Evolutionary conservation across 148 eudicot species (phyloP).

Genomic region (Talinum fruticosum): DNA sequence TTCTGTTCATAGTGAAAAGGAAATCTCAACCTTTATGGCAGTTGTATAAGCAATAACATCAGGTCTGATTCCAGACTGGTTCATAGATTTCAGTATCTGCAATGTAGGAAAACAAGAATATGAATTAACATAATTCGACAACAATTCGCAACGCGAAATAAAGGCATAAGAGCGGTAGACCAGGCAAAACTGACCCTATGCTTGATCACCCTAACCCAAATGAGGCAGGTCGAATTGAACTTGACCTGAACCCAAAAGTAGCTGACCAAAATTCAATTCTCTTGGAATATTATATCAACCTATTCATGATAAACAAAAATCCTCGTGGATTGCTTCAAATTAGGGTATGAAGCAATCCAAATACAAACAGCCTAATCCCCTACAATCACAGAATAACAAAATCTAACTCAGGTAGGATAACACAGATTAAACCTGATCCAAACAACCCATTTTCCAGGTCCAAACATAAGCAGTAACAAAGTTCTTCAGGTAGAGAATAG

Average conservation of each 20-base stretch:
- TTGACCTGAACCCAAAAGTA: not conserved
- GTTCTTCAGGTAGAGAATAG: too few species aligned
- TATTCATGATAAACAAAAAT: too few species aligned
- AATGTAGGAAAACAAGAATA: constrained; percentile 9
- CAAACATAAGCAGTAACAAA: too few species aligned
- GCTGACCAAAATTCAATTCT: not conserved
- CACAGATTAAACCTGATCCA: too few species aligned
- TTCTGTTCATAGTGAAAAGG: not conserved
- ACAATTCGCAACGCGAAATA: not conserved
- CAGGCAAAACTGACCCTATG: not conserved
- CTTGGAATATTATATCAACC: too few species aligned
- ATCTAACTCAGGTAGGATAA: too few species aligned
- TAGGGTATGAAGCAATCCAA: too few species aligned
- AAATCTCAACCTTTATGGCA: constrained; percentile 66
- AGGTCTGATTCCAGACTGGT: constrained; percentile 64
- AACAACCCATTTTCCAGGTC: too few species aligned
- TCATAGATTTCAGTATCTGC: constrained; percentile 82
- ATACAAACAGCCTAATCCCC: too few species aligned
- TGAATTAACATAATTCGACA: not conserved
- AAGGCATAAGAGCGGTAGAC: not conserved
- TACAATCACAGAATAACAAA: too few species aligned
- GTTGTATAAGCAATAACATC: constrained; percentile 87
- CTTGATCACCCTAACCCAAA: not conserved
- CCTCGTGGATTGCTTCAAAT: too few species aligned
- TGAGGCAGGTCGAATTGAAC: too few species aligned